Evolutionary conservation across 2,329 filamentous ascomycete species (phyloP), one percentile per base, ranked within the genome.

Genomic region (Colletotrichum euphorbiae): DNA sequence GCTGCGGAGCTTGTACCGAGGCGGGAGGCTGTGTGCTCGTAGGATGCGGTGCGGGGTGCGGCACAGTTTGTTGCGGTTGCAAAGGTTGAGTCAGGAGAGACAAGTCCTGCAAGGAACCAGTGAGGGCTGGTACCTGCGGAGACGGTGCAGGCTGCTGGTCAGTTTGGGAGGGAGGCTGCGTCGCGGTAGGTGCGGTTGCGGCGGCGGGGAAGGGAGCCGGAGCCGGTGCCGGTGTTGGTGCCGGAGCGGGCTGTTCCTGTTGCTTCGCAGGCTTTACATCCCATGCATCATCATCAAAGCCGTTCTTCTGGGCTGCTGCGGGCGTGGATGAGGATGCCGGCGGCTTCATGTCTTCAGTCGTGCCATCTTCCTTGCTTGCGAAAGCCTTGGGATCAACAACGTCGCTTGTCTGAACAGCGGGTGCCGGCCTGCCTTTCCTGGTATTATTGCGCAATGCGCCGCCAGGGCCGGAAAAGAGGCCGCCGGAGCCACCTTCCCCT

Each of bases 201-300:
- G 83, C 71, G 46, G 77, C 65, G 36, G 79, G 51, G 4, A 4
- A 24, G 24, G 24, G 24, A 24, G 24, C 24, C 4, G 24, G 69
- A 31, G 79, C 72, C 38, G 83, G 76, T 51, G 81, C 73, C 38
- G 80, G 78, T 71, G 48, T 24, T n/a, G 46, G 9, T 31, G 24
- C 48, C 7, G 48, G 24, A 9, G 48, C 24, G 12, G 48, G 79
- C 69, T 72, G 81, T 71, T 71, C 78, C 64, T 57, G 79, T 71
- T 90, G 87, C 76, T 89, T 91, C 13, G 91, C 87, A 17, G 93
- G 93, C 81, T 98, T 98, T 56, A 97, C 91, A 74, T 97, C 93
- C 96, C 96, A 99, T 8, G 96, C 96, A 82, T 98, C 93, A 75
- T 98, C 96, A 58, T 99, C 96, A 75, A 98, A 98, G 3, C 93